Evolutionary conservation across 805 yeast species (phyloP).

Genomic region (Isabelozyma pseudorhagii): DNA sequence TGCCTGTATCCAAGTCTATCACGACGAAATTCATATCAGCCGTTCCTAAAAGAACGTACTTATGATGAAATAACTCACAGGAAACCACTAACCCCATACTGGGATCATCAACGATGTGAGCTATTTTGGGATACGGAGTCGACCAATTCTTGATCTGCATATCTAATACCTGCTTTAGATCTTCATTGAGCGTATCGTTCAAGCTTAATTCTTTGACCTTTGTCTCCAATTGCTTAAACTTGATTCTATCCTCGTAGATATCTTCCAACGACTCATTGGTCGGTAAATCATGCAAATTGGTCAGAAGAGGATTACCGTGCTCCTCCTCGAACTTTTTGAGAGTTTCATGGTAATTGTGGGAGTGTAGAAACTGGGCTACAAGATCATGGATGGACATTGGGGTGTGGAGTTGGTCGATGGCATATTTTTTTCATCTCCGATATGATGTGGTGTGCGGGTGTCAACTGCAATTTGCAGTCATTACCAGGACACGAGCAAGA

Average conservation of each 20-base stretch:
- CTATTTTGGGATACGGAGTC: conserved; percentile 25
- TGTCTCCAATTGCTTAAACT: conserved; percentile 17
- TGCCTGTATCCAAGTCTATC: conserved; percentile 11
- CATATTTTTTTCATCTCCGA: not conserved
- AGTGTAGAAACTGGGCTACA: conserved; percentile 57
- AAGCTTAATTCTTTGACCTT: conserved; percentile 3
- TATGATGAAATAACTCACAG: conserved; percentile 8
- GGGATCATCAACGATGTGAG: conserved; percentile 2
- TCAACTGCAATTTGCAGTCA: not conserved
- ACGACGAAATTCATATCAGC: conserved; percentile 14
- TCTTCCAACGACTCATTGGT: conserved; percentile 35
- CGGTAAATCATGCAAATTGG: conserved; percentile 7
- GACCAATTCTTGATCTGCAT: conserved; percentile 23
- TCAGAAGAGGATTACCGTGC: conserved; percentile 30
- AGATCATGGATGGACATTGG: conserved; percentile 27
- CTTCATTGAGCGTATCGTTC: conserved; percentile 6
- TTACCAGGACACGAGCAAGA: no score
- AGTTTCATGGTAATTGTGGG: conserved; percentile 46
- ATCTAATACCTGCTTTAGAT: conserved; percentile 7
- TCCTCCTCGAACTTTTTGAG: conserved; percentile 48
- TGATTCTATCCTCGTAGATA: conserved; percentile 36
- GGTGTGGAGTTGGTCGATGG: not conserved
- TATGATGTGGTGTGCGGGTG: not conserved
- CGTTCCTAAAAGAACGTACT: conserved; percentile 14
- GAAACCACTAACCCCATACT: conserved; percentile 26